phyloP scores from a whole-genome alignment of 2,329 filamentous ascomycete species.

The Colletotrichum nymphaeae region DNA sequence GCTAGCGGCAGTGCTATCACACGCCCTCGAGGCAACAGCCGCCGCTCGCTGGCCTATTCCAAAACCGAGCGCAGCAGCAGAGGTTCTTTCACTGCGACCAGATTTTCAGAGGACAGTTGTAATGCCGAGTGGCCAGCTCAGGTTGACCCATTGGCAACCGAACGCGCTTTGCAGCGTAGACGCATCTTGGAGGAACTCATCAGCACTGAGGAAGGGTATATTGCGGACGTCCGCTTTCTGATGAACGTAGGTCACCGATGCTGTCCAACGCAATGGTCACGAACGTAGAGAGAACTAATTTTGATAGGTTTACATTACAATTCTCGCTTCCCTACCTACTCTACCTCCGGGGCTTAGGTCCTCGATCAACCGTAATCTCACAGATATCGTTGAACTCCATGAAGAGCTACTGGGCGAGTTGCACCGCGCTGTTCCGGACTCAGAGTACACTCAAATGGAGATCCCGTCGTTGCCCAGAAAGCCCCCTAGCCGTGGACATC shows the following conservation, averaged over 20 bases:
- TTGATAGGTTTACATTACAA: slow-evolving; percentile 76
- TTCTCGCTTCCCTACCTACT: slow-evolving; percentile 77
- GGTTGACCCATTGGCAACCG: slow-evolving; percentile 76
- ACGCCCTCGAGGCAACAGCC: slow-evolving; percentile 65
- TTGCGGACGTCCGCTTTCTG: slow-evolving; percentile 87
- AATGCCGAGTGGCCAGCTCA: slow-evolving; percentile 65
- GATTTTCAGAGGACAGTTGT: slow-evolving; percentile 73
- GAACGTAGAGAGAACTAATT: slow-evolving; percentile 16
- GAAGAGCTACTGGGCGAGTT: slow-evolving; percentile 83
- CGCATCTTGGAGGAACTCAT: slow-evolving; percentile 88
- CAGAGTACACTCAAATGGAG: slow-evolving; percentile 67
- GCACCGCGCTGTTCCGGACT: slow-evolving; percentile 76
- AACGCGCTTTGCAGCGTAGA: slow-evolving; percentile 79
- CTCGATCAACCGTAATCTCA: slow-evolving; percentile 83
- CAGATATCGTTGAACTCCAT: slow-evolving; percentile 84
- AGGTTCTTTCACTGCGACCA: slow-evolving; percentile 68
- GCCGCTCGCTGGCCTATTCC: slow-evolving; percentile 64
- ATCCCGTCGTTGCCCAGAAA: slow-evolving; percentile 36
- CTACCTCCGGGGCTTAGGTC: slow-evolving; percentile 73
- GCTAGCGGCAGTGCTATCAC: slow-evolving; percentile 77
- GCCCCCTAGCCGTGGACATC: slow-evolving; percentile 46
- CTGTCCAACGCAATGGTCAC: not conserved
- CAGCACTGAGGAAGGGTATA: slow-evolving; percentile 87
- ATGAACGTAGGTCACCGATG: slow-evolving; percentile 73
- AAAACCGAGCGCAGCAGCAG: slow-evolving; percentile 72